Evolutionary conservation across 2,329 filamentous ascomycete genomes (phyloP).

Genomic region (Pseudocercospora crystallina): DNA sequence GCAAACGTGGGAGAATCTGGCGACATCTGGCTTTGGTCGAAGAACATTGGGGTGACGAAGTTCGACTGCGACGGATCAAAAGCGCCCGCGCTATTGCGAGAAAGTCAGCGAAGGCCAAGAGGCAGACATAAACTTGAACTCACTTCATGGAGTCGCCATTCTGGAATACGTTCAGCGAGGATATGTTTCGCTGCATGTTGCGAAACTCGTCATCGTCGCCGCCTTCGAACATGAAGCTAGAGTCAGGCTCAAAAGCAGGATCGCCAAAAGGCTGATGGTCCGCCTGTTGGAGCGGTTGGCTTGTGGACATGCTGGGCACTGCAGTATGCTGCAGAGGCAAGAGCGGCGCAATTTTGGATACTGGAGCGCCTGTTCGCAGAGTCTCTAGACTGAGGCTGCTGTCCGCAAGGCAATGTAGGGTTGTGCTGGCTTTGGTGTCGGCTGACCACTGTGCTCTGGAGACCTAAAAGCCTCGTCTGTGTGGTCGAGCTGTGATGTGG

Average conservation of each 20-base stretch:
- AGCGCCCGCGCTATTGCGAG: too few relatives aligned
- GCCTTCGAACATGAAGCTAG: slow-evolving; percentile 28
- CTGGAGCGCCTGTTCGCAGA: too few relatives aligned
- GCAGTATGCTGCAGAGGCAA: too few relatives aligned
- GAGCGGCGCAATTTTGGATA: too few relatives aligned
- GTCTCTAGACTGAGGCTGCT: too few relatives aligned
- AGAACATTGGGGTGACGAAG: slow-evolving; percentile 10
- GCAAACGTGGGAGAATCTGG: slow-evolving; percentile 12
- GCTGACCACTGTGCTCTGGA: background rate
- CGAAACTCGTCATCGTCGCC: slow-evolving; percentile 18
- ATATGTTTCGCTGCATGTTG: slow-evolving; percentile 24
- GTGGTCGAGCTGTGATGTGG: background rate
- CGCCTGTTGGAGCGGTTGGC: background rate
- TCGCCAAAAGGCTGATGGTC: slow-evolving; percentile 16
- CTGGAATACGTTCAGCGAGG: slow-evolving; percentile 16
- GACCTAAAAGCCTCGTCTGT: slow-evolving; percentile 11
- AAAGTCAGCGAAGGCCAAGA: too few relatives aligned
- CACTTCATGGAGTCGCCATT: too few relatives aligned
- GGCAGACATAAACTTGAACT: background rate
- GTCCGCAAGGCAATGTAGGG: background rate
- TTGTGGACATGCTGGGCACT: background rate
- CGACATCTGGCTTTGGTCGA: slow-evolving; percentile 6
- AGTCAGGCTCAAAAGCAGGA: slow-evolving; percentile 28
- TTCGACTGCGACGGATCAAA: background rate
- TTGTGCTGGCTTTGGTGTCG: too few relatives aligned